Percentiles rank a stretch among this genome's conserved stretches.
Evolutionary conservation across 164 flowering plant species (phyloP).

Genomic region (Dillenia turbinata): DNA sequence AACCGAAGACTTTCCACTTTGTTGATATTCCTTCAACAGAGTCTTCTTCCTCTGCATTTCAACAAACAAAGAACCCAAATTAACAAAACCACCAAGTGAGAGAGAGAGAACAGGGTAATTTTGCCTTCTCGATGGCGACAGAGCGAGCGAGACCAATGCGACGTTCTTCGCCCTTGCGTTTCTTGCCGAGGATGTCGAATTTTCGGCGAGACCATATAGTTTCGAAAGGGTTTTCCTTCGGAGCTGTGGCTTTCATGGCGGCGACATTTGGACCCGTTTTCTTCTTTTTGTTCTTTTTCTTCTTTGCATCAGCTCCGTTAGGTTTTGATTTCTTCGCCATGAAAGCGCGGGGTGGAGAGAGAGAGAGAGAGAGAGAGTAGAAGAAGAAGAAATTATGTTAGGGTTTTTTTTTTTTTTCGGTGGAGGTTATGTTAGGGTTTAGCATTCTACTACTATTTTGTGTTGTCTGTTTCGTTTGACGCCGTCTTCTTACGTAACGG

Average conservation of each 20-base stretch:
- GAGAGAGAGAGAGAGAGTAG: background rate
- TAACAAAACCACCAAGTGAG: background rate
- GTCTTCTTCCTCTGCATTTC: constrained; percentile 72
- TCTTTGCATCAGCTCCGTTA: background rate
- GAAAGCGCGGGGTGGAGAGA: background rate
- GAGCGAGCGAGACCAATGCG: constrained; percentile 87
- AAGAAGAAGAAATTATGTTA: too few relatives aligned
- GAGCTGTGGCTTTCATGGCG: constrained; percentile 53
- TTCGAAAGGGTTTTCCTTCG: constrained; percentile 70
- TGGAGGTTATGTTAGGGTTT: too few relatives aligned
- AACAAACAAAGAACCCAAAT: background rate
- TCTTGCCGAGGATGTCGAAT: constrained; percentile 83
- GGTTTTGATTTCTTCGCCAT: constrained; percentile 39
- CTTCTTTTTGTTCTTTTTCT: constrained; percentile 30
- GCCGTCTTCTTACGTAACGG: too few relatives aligned
- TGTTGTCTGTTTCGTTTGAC: too few relatives aligned
- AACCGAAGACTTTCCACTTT: constrained; percentile 69
- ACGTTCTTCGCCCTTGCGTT: constrained; percentile 83
- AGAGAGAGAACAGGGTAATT: background rate
- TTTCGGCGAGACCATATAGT: constrained; percentile 86
- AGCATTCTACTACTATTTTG: too few relatives aligned
- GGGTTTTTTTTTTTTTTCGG: too few relatives aligned
- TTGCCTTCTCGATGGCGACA: constrained; percentile 67
- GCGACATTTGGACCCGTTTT: constrained; percentile 38
- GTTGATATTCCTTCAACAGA: constrained; percentile 79